phyloP scores from a whole-genome alignment of 352 stramenopile species.

The Globisporangium rhizosaccharum region DNA sequence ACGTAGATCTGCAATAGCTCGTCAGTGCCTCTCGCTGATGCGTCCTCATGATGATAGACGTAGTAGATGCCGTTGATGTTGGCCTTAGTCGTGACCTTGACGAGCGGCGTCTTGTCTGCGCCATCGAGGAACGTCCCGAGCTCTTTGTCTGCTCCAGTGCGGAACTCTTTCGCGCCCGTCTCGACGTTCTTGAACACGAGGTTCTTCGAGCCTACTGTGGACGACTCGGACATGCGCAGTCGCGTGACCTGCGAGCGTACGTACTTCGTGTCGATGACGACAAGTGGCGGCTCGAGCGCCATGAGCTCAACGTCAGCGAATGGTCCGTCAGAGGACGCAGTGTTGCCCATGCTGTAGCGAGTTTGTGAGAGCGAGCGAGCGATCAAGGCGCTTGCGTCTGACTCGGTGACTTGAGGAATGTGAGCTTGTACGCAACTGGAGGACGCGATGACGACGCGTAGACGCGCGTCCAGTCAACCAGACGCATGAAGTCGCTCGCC shows the following conservation, averaged over 20 bases:
- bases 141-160: background rate
- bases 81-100: background rate
- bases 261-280: background rate
- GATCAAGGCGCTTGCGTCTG: background rate
- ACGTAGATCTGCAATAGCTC: conserved; percentile 7
- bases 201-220: background rate
- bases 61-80: background rate
- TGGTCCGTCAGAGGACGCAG: background rate
- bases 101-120: background rate
- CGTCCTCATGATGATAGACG: background rate
- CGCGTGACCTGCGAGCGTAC: background rate
- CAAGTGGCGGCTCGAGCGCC: background rate
- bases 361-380: background rate
- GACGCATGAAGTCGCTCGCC: no score
- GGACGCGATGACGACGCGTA: no score
- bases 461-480: no score
- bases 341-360: background rate
- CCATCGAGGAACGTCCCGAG: background rate
- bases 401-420: no score
- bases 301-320: background rate
- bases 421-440: no score
- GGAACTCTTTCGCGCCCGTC: background rate
- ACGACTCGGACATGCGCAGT: background rate
- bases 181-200: conserved; percentile 1
- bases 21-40: background rate